Base-by-base conservation (phyloP, 108 stramenopile genomes). In the Cyclotella cryptica region DNA sequence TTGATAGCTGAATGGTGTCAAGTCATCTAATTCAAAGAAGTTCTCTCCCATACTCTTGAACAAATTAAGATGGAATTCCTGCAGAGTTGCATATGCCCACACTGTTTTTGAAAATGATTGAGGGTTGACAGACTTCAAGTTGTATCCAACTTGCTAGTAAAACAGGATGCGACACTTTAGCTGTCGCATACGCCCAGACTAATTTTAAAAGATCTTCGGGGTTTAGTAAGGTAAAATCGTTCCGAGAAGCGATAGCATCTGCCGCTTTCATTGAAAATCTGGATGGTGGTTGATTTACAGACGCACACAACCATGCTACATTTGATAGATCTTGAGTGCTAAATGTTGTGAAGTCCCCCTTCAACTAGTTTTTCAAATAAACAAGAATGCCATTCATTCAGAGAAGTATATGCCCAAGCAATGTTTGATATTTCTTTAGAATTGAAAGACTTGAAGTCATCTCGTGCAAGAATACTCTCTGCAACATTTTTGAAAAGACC, bases 171-270 rank as follows among this genome's bases (percentile, higher is more conserved):
- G 22, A 27, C 7, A 43, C 28, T 3, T 19, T 40, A 7, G 55
- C 72, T 14, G 61, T 62, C 18, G 72, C 62, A 63, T 19, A 74
- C 22, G 72, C 61, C 72, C 72, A 74, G 21, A 74, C 62, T 8
- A 52, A 64, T 11, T 64, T 64, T 13, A n/a, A 9, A 3, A 64
- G 19, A 19, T 41, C 19, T 51, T 74, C 47, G 27, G 22, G 46
- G 7, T 51, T 29, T 10, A 47, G 30, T 28, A 11, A 10, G 10
- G 15, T 67, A 35, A 64, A 64, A 24, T 64, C 22, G n/a, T 41
- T 10, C 39, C 3, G 12, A 10, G 9, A 2, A 18, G 62, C 62
- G 19, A 43, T 43, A 18, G 6, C 41, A 43, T 64, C 62, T 19
- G 41, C 62, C 17, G 19, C 62, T 43, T 43, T 18, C 14, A n/a